Conservation (phyloP, 371 early-diverging fungal species). For the Mucor racemosus region DNA sequence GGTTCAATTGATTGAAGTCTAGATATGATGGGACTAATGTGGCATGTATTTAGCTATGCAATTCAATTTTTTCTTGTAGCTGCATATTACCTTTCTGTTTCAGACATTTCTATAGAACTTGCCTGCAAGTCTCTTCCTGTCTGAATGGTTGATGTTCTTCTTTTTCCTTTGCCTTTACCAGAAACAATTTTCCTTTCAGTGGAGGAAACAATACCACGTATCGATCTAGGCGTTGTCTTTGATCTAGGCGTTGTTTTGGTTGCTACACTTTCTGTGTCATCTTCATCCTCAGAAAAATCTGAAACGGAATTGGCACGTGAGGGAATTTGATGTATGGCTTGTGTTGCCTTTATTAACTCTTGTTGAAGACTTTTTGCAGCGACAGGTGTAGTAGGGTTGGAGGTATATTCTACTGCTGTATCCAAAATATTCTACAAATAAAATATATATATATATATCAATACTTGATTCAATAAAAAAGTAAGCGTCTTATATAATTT, state of each 20-base stretch:
- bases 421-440: slow-evolving; percentile 27
- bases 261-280: slow-evolving; percentile 31
- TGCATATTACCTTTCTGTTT: slow-evolving; percentile 24
- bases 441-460: background rate
- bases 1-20: slow-evolving; percentile 32
- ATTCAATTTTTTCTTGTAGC: too few species aligned
- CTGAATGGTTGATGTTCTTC: slow-evolving; percentile 42
- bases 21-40: slow-evolving; percentile 9
- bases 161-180: slow-evolving; percentile 46
- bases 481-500: background rate
- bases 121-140: slow-evolving; percentile 28
- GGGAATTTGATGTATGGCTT: slow-evolving; percentile 41
- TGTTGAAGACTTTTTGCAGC: slow-evolving; percentile 31
- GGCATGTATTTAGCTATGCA: background rate
- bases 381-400: slow-evolving; percentile 16
- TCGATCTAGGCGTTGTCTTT: background rate
- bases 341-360: slow-evolving; percentile 41
- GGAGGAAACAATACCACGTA: background rate
- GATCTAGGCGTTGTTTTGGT: slow-evolving; percentile 12
- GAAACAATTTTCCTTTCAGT: background rate
- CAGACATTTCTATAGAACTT: slow-evolving; percentile 24
- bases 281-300: slow-evolving; percentile 49
- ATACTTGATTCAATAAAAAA: background rate
- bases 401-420: slow-evolving; percentile 19
- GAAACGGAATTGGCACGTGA: slow-evolving; percentile 45